Conservation (phyloP, 192 early-diverging fungal species). For the Thamnidium elegans region DNA sequence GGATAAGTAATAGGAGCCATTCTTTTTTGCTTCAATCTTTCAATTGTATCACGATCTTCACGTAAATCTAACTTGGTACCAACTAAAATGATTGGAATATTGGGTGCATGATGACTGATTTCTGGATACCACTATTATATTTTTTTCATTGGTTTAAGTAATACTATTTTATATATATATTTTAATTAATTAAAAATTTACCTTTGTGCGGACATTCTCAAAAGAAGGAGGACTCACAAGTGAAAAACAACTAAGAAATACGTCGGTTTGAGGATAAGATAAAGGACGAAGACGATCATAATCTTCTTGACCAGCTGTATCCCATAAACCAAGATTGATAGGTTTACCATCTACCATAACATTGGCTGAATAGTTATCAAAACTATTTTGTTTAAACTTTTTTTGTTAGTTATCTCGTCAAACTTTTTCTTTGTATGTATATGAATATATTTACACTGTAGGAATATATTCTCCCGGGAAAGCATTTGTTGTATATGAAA, state of each 20-base stretch:
- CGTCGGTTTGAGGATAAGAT: constrained; percentile 98
- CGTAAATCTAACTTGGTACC: constrained; percentile 98
- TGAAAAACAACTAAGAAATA: constrained; percentile 62
- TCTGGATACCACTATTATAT: constrained; percentile 87
- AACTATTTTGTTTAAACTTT: constrained; percentile 51
- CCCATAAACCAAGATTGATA: constrained; percentile 97
- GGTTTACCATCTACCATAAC: constrained; percentile 99
- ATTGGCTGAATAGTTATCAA: constrained; percentile 99
- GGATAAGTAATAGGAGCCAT: constrained; percentile 87
- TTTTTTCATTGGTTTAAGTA: constrained; percentile 29
- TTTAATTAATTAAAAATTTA: constrained; percentile 5
- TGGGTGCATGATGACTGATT: constrained; percentile 93
- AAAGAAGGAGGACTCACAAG: constrained; percentile 31
- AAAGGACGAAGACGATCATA: constrained; percentile 97
- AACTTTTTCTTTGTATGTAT: not conserved
- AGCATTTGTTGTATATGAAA: constrained; percentile 98
- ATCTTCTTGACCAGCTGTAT: constrained; percentile 99
- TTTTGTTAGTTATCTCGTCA: not conserved
- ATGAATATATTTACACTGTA: constrained; percentile 81
- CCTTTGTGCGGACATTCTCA: constrained; percentile 33
- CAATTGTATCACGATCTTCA: constrained; percentile 89
- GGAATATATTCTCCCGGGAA: constrained; percentile 99
- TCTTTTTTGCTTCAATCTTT: constrained; percentile 80
- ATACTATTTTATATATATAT: not conserved
- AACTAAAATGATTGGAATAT: constrained; percentile 89